These are phyloP conservation scores for Linnemannia elongata DNA, from an alignment of 192 early-diverging fungal species.

Conservation along the genomic window DNA sequence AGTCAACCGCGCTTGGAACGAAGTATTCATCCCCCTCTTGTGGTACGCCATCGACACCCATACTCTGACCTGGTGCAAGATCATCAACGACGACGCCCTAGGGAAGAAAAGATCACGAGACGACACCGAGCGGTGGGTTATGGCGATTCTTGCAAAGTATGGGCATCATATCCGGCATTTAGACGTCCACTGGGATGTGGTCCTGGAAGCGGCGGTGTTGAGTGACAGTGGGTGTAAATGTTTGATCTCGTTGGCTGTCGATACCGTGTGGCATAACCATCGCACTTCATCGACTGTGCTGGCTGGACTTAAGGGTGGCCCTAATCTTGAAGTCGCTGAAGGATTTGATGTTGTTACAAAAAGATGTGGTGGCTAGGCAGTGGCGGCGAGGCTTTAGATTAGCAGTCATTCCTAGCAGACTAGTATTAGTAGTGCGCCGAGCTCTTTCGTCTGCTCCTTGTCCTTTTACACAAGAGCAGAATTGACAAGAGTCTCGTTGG, in stretches of 20 bases:
- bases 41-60: not conserved
- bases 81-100: not conserved
- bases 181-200: not conserved
- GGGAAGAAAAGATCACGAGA: not conserved
- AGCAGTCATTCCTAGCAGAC: too few relatives aligned
- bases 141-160: not conserved
- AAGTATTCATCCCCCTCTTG: not conserved
- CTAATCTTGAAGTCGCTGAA: not conserved
- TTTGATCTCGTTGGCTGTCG: not conserved
- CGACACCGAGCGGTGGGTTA: not conserved
- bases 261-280: not conserved
- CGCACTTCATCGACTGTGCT: not conserved
- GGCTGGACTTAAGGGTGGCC: not conserved
- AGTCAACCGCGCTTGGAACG: not conserved
- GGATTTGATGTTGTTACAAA: too few relatives aligned
- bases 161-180: conserved; percentile 1
- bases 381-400: too few relatives aligned
- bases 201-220: not conserved
- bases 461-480: too few relatives aligned
- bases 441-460: too few relatives aligned
- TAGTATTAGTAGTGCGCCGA: too few relatives aligned
- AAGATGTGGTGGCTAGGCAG: too few relatives aligned
- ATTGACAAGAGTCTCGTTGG: too few relatives aligned
- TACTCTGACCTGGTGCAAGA: not conserved
- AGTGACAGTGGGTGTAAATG: not conserved